Conservation (phyloP, 768 basidiomycete genomes). For the Sarcomyxa edulis region DNA sequence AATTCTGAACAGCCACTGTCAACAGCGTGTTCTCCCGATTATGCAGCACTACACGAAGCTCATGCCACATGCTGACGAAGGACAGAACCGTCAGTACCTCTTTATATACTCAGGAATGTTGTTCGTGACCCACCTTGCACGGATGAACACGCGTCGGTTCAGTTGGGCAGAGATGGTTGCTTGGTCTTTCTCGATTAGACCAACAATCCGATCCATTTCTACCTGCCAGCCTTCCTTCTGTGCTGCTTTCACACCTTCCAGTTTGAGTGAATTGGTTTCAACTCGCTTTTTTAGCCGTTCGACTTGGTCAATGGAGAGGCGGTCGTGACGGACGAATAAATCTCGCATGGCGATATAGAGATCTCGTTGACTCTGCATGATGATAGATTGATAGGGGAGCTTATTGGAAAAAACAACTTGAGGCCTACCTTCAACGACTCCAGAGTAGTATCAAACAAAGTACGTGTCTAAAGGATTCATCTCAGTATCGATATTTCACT, state of each 20-base stretch:
- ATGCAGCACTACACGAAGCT: slow-evolving; percentile 88
- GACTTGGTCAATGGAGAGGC: slow-evolving; percentile 84
- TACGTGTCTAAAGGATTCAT: slow-evolving; percentile 43
- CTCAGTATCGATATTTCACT: too few relatives aligned
- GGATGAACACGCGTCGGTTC: slow-evolving; percentile 79
- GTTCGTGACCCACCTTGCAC: slow-evolving; percentile 59
- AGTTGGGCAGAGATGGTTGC: slow-evolving; percentile 70
- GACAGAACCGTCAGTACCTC: slow-evolving; percentile 4
- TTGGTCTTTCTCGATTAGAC: slow-evolving; percentile 81
- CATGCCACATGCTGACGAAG: slow-evolving; percentile 80
- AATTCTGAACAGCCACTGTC: slow-evolving; percentile 64
- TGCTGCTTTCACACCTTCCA: slow-evolving; percentile 65
- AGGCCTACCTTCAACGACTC: slow-evolving; percentile 68
- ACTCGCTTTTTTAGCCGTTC: slow-evolving; percentile 86
- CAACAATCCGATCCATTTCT: slow-evolving; percentile 73
- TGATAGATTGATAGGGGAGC: slow-evolving; percentile 8
- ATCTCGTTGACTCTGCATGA: slow-evolving; percentile 67
- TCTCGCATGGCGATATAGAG: slow-evolving; percentile 85
- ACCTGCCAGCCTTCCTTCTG: slow-evolving; percentile 84
- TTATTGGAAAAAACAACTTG: background rate
- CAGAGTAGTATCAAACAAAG: slow-evolving; percentile 60
- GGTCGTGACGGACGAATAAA: slow-evolving; percentile 80
- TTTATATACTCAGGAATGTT: slow-evolving; percentile 5
- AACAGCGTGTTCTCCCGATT: slow-evolving; percentile 84
- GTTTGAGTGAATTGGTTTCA: slow-evolving; percentile 67